A percentile compares a stretch with the other conserved stretches of the same genome.
phyloP scores from a whole-genome alignment of 2,329 filamentous ascomycete genomes.

The Aspergillus ruber region DNA sequence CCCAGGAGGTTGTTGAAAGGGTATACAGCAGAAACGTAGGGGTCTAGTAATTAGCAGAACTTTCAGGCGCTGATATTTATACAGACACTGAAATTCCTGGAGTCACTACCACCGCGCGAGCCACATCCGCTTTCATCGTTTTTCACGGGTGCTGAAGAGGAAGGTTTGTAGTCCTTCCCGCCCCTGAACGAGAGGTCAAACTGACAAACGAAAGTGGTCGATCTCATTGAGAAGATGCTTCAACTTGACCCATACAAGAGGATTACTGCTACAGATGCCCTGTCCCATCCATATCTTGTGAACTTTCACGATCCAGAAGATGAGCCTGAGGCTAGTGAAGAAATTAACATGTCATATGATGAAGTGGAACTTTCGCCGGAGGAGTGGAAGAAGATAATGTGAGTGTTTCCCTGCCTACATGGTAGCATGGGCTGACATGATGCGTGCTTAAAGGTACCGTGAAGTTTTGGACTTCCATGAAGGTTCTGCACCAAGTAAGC shows the following conservation, averaged over 20 bases:
- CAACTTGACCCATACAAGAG: slow-evolving; percentile 96
- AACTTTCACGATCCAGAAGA: slow-evolving; percentile 97
- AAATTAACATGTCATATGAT: slow-evolving; percentile 99
- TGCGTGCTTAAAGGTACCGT: slow-evolving; percentile 65
- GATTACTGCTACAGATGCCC: slow-evolving; percentile 76
- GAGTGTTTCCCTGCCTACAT: slow-evolving; percentile 31
- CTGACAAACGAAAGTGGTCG: slow-evolving; percentile 59
- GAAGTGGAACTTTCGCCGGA: slow-evolving; percentile 95
- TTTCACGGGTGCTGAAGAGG: slow-evolving; percentile 89
- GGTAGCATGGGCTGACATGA: not conserved
- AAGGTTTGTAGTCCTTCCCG: slow-evolving; percentile 53
- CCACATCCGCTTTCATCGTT: slow-evolving; percentile 78
- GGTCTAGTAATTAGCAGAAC: slow-evolving; percentile 1
- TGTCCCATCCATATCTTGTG: slow-evolving; percentile 86
- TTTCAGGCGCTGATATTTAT: slow-evolving; percentile 17
- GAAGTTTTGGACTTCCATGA: slow-evolving; percentile 99
- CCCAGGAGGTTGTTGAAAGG: slow-evolving; percentile 96
- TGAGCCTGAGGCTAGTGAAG: slow-evolving; percentile 90
- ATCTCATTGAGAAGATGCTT: slow-evolving; percentile 91
- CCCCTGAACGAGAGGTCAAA: not conserved
- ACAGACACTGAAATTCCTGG: slow-evolving; percentile 91
- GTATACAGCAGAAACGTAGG: slow-evolving; percentile 96
- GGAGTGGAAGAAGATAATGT: slow-evolving; percentile 99
- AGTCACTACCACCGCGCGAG: slow-evolving; percentile 91
- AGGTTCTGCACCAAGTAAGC: too few relatives aligned